phyloP scores from a whole-genome alignment of 2,329 filamentous ascomycete species.

The Venturia nashicola region DNA sequence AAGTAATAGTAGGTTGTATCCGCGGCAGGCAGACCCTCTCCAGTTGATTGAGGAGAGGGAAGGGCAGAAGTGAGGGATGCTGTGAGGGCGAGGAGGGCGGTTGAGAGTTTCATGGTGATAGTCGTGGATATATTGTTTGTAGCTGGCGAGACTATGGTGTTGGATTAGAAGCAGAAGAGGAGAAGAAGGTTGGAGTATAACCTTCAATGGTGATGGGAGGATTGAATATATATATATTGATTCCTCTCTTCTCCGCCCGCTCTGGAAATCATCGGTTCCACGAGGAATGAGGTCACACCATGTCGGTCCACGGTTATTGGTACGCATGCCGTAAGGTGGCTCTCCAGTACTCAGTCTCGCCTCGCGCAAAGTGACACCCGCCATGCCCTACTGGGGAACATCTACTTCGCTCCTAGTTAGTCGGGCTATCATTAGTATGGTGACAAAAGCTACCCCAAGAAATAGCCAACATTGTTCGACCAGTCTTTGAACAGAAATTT shows the following conservation, averaged over 20 bases:
- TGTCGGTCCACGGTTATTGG: background rate
- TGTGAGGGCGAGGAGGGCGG: background rate
- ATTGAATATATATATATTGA: background rate
- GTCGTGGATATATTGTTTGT: background rate
- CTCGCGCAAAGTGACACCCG: background rate
- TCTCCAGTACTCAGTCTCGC: background rate
- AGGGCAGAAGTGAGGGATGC: background rate
- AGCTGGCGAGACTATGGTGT: background rate
- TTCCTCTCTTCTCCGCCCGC: background rate
- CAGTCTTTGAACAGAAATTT: background rate
- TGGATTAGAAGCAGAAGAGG: background rate
- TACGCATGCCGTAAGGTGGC: background rate
- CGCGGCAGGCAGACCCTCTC: background rate
- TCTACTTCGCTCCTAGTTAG: background rate
- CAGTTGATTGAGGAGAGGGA: background rate
- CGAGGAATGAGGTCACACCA: background rate
- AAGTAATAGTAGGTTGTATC: slow-evolving; percentile 2
- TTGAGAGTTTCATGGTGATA: background rate
- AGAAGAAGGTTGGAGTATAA: background rate
- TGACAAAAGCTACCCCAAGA: background rate
- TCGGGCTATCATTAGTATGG: background rate
- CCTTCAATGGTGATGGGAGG: background rate
- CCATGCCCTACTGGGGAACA: background rate
- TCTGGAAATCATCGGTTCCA: background rate
- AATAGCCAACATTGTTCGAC: background rate